phyloP scores from a whole-genome alignment of 305 asterid species.

The Solanum hybrid region DNA sequence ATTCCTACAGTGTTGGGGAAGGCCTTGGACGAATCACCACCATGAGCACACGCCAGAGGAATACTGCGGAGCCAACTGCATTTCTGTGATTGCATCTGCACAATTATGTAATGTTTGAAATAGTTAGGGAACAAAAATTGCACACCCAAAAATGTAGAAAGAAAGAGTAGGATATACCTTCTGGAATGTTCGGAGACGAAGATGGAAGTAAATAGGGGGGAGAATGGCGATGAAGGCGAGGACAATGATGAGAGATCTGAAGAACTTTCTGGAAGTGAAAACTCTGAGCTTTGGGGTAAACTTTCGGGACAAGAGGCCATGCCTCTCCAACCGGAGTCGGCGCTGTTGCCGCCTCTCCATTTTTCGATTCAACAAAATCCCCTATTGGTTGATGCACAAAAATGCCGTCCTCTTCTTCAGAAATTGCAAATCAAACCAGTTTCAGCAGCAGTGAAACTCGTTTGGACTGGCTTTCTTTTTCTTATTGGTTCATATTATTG shows the following conservation, averaged over 20 bases:
- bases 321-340: conserved; percentile 40
- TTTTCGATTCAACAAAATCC: background rate
- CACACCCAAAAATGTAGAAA: background rate
- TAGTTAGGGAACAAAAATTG: background rate
- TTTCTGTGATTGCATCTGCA: conserved; percentile 54
- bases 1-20: conserved; percentile 85
- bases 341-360: conserved; percentile 28
- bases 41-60: conserved; percentile 96
- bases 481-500: background rate
- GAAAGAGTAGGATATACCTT: conserved; percentile 29
- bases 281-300: conserved; percentile 10
- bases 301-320: conserved; percentile 16
- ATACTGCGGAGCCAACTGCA: conserved; percentile 78
- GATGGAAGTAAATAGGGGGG: conserved; percentile 88
- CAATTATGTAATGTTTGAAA: background rate
- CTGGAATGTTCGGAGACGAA: conserved; percentile 71
- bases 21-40: conserved; percentile 89
- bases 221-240: conserved; percentile 63
- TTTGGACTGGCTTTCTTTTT: too few relatives aligned
- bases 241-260: conserved; percentile 44
- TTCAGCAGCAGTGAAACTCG: background rate
- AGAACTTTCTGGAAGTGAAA: conserved; percentile 33
- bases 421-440: background rate
- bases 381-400: background rate
- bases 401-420: background rate